Conservation (phyloP, 78 protist species). For the Protostelium mycophagum region DNA sequence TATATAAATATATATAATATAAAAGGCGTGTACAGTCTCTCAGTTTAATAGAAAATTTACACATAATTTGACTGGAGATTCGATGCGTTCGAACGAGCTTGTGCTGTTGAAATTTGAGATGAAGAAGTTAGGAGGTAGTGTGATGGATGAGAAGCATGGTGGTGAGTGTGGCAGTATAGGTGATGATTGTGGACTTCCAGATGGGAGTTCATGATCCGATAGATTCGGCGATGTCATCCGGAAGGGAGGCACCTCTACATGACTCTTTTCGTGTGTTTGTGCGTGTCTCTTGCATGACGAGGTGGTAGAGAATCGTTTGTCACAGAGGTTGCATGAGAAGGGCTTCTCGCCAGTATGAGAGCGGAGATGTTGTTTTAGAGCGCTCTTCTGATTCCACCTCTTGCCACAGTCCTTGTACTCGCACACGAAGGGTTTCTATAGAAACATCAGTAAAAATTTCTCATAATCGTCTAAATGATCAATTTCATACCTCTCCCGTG, state of each 20-base stretch:
- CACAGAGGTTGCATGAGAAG: neutral
- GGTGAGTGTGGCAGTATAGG: neutral
- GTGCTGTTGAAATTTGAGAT: neutral
- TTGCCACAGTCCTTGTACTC: conserved; percentile 33
- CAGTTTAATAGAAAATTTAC: too few relatives aligned
- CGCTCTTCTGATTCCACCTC: conserved; percentile 1
- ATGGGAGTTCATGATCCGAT: neutral
- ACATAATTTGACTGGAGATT: too few relatives aligned
- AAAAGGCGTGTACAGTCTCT: too few relatives aligned
- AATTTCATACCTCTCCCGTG: conserved; percentile 24
- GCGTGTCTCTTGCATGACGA: neutral
- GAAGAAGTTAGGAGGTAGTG: neutral
- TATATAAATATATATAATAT: too few relatives aligned
- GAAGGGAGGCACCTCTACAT: neutral
- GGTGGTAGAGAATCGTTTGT: neutral
- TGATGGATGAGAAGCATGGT: neutral
- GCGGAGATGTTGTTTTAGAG: neutral
- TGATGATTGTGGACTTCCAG: neutral
- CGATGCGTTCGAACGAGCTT: too few relatives aligned
- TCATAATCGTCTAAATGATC: neutral
- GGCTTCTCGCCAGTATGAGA: neutral
- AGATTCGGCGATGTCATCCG: neutral
- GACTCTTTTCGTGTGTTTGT: neutral
- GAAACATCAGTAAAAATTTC: neutral
- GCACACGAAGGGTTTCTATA: conserved; percentile 37